phyloP scores from a whole-genome alignment of 2,329 filamentous ascomycete species.

The Esteya vermicola region DNA sequence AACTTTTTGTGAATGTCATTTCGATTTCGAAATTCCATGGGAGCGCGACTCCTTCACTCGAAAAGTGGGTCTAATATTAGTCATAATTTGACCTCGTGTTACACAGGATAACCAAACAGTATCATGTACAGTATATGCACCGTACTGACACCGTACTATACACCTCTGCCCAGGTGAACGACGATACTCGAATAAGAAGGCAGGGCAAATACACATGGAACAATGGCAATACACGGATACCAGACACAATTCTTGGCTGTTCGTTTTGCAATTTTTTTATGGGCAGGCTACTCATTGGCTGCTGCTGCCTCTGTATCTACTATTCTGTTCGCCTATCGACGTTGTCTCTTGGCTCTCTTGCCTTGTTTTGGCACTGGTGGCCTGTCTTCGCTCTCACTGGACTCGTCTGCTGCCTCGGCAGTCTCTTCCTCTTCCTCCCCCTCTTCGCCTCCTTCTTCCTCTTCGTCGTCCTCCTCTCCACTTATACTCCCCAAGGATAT shows the following conservation, averaged over 20 bases:
- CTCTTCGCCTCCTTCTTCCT: conserved; percentile 3
- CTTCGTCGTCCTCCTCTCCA: conserved; percentile 8
- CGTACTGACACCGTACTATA: too few species aligned
- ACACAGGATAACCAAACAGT: too few species aligned
- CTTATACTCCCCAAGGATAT: conserved; percentile 12
- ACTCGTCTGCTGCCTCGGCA: background rate
- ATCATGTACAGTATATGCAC: too few species aligned
- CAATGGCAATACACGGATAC: too few species aligned
- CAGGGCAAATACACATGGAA: too few species aligned
- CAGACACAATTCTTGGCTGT: too few species aligned
- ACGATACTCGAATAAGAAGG: too few species aligned
- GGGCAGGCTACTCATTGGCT: background rate
- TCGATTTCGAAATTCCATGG: background rate
- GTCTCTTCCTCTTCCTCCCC: conserved; percentile 2
- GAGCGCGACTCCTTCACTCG: background rate
- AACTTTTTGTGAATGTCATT: background rate
- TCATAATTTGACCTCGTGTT: background rate
- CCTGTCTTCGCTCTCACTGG: too few species aligned
- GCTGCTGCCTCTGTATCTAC: background rate
- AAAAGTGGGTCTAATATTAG: background rate
- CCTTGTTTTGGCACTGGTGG: background rate
- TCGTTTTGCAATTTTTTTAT: conserved; percentile 1
- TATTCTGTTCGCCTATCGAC: background rate
- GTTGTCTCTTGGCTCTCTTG: background rate
- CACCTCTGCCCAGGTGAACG: too few species aligned